These are phyloP conservation scores for Paecilomyces sp. DNA, from an alignment of 2,329 filamentous ascomycete genomes.

Conservation along the genomic window DNA sequence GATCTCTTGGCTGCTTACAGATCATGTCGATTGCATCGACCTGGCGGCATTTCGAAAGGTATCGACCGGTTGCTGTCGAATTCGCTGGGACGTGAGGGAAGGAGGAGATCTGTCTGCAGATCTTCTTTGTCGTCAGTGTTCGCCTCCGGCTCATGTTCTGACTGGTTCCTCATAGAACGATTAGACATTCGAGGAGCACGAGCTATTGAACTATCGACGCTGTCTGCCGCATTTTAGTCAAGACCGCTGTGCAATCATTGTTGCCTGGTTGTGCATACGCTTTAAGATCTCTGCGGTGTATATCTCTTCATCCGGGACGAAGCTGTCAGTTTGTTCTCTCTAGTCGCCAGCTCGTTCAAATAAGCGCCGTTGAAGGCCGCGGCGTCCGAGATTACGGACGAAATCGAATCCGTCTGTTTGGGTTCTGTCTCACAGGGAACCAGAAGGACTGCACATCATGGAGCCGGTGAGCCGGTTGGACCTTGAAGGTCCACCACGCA, in stretches of 20 bases:
- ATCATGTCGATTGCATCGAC: not conserved
- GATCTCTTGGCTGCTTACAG: not conserved
- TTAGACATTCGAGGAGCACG: not conserved
- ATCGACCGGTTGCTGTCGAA: not conserved
- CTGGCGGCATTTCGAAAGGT: not conserved
- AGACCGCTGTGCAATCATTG: not conserved
- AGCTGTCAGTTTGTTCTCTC: not conserved
- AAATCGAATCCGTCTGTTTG: not conserved
- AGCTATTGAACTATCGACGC: not conserved
- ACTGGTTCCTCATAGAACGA: not conserved
- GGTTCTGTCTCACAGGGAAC: not conserved
- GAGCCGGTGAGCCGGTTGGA: conserved; percentile 11
- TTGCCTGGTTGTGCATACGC: not conserved
- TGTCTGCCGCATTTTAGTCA: not conserved
- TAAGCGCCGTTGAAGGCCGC: not conserved
- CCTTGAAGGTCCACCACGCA: conserved; percentile 26
- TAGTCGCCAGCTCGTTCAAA: not conserved
- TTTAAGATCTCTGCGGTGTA: not conserved
- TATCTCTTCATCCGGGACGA: not conserved
- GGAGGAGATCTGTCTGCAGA: not conserved
- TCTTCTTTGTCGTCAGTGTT: not conserved
- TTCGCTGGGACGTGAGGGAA: not conserved
- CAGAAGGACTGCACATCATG: conserved; percentile 6
- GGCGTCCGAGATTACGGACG: not conserved
- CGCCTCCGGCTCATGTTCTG: not conserved